Evolutionary conservation across 2,329 filamentous ascomycete genomes (phyloP).

Genomic region (Neospermospora avenae): DNA sequence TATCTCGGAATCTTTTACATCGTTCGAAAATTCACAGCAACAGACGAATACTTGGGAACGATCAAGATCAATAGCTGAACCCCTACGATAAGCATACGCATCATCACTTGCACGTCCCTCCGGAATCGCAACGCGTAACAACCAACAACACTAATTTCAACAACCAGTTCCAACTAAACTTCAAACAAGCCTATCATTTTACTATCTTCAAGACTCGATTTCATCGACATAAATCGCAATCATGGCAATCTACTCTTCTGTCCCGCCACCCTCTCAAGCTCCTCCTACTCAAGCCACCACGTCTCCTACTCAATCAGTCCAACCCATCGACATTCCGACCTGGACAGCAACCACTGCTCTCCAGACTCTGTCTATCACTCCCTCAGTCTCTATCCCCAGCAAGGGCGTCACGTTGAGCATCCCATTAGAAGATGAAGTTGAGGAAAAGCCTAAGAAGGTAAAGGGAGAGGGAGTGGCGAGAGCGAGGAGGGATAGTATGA

Average conservation of each 20-base stretch:
- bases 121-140: too few species aligned
- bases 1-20: too few species aligned
- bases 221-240: slow-evolving; percentile 13
- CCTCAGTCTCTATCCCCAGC: slow-evolving; percentile 53
- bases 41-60: too few species aligned
- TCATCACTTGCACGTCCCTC: too few species aligned
- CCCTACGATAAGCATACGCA: too few species aligned
- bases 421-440: slow-evolving; percentile 56
- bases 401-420: slow-evolving; percentile 67
- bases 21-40: too few species aligned
- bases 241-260: slow-evolving; percentile 53
- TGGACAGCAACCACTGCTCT: slow-evolving; percentile 62
- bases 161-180: background rate
- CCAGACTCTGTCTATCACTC: slow-evolving; percentile 52
- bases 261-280: slow-evolving; percentile 46
- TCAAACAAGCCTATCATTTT: background rate
- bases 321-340: slow-evolving; percentile 56
- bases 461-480: slow-evolving; percentile 26
- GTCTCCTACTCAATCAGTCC: slow-evolving; percentile 21
- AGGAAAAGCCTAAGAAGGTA: slow-evolving; percentile 12
- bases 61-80: too few species aligned
- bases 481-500: slow-evolving; percentile 57
- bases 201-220: background rate
- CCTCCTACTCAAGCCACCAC: background rate
- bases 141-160: too few species aligned